These are phyloP conservation scores for Inga oerstediana DNA, from an alignment of 306 rosid genomes.

Conservation along the genomic window DNA sequence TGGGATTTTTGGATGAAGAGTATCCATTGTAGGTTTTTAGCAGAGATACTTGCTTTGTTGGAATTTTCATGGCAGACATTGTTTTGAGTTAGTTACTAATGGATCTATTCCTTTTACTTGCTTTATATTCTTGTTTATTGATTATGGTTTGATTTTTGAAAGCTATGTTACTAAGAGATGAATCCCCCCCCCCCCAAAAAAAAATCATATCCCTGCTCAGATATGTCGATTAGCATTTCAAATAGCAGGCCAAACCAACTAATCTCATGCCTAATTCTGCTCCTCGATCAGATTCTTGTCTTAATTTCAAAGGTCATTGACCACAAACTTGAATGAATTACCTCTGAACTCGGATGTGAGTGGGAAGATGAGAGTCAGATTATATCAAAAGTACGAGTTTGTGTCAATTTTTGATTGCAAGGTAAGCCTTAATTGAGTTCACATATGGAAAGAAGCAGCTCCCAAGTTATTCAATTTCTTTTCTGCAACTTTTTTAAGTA, in stretches of 20 bases:
- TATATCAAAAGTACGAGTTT: neutral
- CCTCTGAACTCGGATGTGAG: neutral
- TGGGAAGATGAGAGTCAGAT: neutral
- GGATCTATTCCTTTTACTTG: neutral
- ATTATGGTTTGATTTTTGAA: neutral
- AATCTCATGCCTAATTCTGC: neutral
- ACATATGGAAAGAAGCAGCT: neutral
- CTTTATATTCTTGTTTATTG: neutral
- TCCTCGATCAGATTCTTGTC: neutral
- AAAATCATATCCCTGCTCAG: no score
- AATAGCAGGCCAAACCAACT: neutral
- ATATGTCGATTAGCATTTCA: neutral
- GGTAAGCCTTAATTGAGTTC: neutral
- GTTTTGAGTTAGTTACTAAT: neutral
- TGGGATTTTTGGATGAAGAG: neutral
- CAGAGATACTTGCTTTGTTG: neutral
- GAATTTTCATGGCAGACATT: neutral
- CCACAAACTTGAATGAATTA: neutral
- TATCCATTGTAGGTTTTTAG: neutral
- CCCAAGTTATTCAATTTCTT: neutral
- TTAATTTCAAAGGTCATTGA: neutral
- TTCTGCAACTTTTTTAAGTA: no score
- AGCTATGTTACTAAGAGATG: neutral
- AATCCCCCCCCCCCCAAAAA: neutral
- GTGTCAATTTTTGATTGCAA: neutral